Base-by-base conservation (phyloP, 257 asterid species). In the Linderniella brevidens region DNA sequence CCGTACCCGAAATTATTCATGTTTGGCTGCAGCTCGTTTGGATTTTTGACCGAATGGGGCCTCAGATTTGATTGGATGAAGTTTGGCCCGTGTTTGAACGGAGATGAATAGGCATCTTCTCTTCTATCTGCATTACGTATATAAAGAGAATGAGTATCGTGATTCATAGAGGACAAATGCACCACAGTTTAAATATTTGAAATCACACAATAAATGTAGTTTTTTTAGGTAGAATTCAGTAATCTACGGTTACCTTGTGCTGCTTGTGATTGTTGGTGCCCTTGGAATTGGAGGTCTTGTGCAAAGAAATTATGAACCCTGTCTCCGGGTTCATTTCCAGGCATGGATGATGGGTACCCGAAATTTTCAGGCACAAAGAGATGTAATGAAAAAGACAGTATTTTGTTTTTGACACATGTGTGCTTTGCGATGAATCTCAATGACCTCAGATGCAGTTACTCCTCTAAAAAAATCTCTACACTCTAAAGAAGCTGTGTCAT, bases 271-370 rank as follows among this genome's bases (percentile, higher is more conserved):
- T 65, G 76, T 58, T 67, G 77, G 64, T 72, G 96, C 53, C 73
- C 94, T 70, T 64, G 87, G 1, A 67, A 71, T 40, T 70, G 50
- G 57, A 70, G 73, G 52, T 82, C 93, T 71, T 73, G 95, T 0
- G 85, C 79, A 61, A 82, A 87, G 52, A 87, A 82, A 72, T 87
- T 87, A 78, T 79, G 94, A 63, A 86, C 80, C 84, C 93, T 71
- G 50, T 82, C 94, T 56, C 78, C 86, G 56, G 53, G 68, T 72
- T 74, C 93, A 74, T 82, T 79, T 54, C 94, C 94, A 79, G 95
- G 88, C 97, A 86, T 86, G 68, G 95, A 77, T 82, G 75, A 66
- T 63, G 62, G 45, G 50, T 42, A 52, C 59, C 62, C 65, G 52
- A 58, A 64, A 48, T 47, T 25, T 25, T 25, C 32, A 25, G 32